Evolutionary conservation across 2,329 filamentous ascomycete species (phyloP), one percentile per base, ranked within the genome.

Genomic region (Arthrobotrys musiformis): DNA sequence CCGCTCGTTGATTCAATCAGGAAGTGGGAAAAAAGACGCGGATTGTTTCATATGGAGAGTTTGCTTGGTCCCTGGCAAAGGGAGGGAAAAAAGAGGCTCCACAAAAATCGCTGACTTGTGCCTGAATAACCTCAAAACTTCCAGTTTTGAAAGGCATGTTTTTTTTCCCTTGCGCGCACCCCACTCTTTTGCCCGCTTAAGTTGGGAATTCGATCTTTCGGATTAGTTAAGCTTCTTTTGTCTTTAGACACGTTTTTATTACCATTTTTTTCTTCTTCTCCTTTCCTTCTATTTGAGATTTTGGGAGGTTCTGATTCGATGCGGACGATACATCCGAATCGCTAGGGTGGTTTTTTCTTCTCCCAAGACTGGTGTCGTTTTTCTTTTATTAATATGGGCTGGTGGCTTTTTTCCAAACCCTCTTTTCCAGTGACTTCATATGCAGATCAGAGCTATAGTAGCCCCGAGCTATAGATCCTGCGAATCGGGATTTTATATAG

Each of bases 261-360:
- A 42, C 19, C n/a, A n/a, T n/a, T n/a, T n/a, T n/a, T n/a, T n/a
- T n/a, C n/a, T n/a, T n/a, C n/a, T 37, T 37, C 8, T 17, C n/a
- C 40, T 19, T n/a, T 17, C 40, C 19, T 17, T 46, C 30, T 13
- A 33, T n/a, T n/a, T 2, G 30, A n/a, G 17, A 33, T 58, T 58
- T n/a, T 37, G 33, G 54, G 19, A 58, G 54, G 22, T 9, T 62
- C 19, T 70, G 42, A 52, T 70, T 62, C 42, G 42, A 61, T 26
- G 26, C 54, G 66, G 54, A 44, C 24, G n/a, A 15, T 61, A 70
- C 40, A 70, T 70, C 66, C 42, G 54, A 37, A 15, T 70, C 33
- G 19, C 19, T 9, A 40, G 19, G 33, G 33, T 28, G 33, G 5
- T 17, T 54, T 54, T 54, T 54, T 33, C 33, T 54, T 33, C 33